Evolutionary conservation across 2,329 filamentous ascomycete genomes (phyloP).

Genomic region (Trichoderma koningii): DNA sequence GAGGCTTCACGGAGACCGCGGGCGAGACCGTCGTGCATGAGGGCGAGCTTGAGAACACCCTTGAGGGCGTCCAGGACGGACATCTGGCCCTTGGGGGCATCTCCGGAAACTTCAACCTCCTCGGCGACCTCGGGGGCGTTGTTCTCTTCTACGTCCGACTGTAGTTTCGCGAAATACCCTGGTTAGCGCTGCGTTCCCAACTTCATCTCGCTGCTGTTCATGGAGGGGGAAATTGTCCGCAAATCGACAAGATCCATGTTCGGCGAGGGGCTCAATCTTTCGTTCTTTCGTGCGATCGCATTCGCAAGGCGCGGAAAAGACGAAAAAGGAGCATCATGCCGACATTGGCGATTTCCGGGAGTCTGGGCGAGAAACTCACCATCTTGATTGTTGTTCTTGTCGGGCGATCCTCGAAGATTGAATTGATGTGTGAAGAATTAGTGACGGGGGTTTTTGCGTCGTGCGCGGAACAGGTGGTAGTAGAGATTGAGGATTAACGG

Average conservation of each 20-base stretch:
- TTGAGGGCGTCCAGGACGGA: conserved; percentile 97
- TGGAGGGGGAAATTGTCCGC: conserved; percentile 15
- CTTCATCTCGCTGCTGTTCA: background rate
- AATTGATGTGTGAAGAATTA: conserved; percentile 41
- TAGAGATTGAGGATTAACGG: conserved; percentile 37
- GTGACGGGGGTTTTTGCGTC: conserved; percentile 37
- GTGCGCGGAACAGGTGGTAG: conserved; percentile 36
- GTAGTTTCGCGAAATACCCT: conserved; percentile 27
- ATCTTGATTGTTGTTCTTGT: conserved; percentile 61
- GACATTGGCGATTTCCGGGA: conserved; percentile 2
- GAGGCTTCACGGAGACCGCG: conserved; percentile 97
- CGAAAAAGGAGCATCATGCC: background rate
- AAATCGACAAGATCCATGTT: conserved; percentile 16
- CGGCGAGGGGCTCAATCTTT: conserved; percentile 11
- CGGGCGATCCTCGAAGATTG: conserved; percentile 70
- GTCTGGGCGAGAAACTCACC: conserved; percentile 50
- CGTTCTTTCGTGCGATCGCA: conserved; percentile 1
- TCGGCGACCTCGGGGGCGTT: conserved; percentile 77
- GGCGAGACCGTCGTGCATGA: conserved; percentile 99
- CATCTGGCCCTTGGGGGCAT: conserved; percentile 92
- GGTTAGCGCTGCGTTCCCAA: conserved; percentile 32
- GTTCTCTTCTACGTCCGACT: conserved; percentile 99
- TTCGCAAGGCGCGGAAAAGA: background rate
- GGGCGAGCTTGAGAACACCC: conserved; percentile 96
- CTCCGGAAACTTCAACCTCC: conserved; percentile 95